Base-by-base conservation (phyloP, 805 yeast genomes). In the Schizosaccharomyces octosporus region DNA sequence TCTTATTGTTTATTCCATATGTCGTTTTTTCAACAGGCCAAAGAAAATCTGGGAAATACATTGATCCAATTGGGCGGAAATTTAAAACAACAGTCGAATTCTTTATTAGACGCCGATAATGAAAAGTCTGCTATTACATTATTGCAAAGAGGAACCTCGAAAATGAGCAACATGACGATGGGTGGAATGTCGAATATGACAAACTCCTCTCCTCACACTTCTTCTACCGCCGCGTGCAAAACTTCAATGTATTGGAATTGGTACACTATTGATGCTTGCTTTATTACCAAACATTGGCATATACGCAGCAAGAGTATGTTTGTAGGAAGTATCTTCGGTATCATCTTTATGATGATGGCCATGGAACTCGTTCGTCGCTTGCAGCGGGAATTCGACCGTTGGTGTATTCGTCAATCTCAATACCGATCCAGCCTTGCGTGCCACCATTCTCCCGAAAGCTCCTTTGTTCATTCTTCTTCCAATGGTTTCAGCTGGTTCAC, bases 291-390 rank as follows among this genome's bases (percentile, higher is more conserved):
- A 57, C 71, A 82, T 39, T 83, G 88, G 88, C 85, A 80, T 63
- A 79, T 80, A 57, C 74, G 70, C 17, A 72, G 81, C 2, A 73
- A 72, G 62, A 83, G 82, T 0, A 80, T 75, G 70, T 83, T 83
- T 72, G 87, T 85, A 3, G 87, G 86, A n/a, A 76, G 85, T 0
- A 83, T 87, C 70, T 73, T 83, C 39, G 87, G 87, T n/a, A 79
- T 81, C 9, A 78, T 82, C 67, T 71, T 79, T 36, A 71, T 83
- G 67, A 82, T 80, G 2, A 69, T 81, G 60, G 77, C 78, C 11
- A 74, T 81, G 9, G 82, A 81, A 66, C 77, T 82, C 79, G 69
- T 81, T 60, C 79, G 79, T 65, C 72, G 86, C 45, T 69, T 78
- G 43, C 72, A 77, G 48, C 72, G 82, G 31, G 85, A 81, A 66